These are phyloP conservation scores for Puya raimondii DNA, from an alignment of 176 grass and related monocot genomes.

Conservation along the genomic window DNA sequence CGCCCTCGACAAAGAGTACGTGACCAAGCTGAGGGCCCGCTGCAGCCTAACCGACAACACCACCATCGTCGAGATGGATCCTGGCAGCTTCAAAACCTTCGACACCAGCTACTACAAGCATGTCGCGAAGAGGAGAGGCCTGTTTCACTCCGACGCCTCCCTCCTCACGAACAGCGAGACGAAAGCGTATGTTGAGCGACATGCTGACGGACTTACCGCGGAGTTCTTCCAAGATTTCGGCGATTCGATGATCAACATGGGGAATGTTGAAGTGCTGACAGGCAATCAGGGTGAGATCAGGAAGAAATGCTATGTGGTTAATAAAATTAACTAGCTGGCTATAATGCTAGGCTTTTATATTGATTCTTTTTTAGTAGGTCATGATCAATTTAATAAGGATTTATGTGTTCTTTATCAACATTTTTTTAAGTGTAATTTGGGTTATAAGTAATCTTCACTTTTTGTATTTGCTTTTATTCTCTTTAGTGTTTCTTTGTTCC, in stretches of 20 bases:
- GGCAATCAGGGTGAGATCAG: constrained; percentile 42
- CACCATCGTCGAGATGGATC: constrained; percentile 71
- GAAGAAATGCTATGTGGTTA: constrained; percentile 38
- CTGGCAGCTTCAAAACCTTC: constrained; percentile 61
- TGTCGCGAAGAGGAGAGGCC: constrained; percentile 33
- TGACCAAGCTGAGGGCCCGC: constrained; percentile 24
- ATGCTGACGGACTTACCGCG: constrained; percentile 11
- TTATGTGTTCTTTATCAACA: not conserved
- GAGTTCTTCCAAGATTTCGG: constrained; percentile 48
- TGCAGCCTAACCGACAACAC: constrained; percentile 33
- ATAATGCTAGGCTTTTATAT: not conserved
- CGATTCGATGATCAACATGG: constrained; percentile 46
- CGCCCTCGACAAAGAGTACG: constrained; percentile 44
- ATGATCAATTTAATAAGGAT: not conserved
- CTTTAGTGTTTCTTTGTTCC: not conserved
- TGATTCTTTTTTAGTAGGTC: no score
- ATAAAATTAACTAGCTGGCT: constrained; percentile 6
- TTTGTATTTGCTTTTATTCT: not conserved
- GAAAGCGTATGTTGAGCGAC: constrained; percentile 22
- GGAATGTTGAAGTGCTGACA: constrained; percentile 36
- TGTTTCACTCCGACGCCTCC: constrained; percentile 44
- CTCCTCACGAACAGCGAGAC: constrained; percentile 33
- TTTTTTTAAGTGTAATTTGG: not conserved
- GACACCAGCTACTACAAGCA: constrained; percentile 56
- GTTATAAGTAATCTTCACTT: no score